phyloP scores from a whole-genome alignment of 1,284 basidiomycete genomes.

The Xerocomus cyaneibrunnescens region DNA sequence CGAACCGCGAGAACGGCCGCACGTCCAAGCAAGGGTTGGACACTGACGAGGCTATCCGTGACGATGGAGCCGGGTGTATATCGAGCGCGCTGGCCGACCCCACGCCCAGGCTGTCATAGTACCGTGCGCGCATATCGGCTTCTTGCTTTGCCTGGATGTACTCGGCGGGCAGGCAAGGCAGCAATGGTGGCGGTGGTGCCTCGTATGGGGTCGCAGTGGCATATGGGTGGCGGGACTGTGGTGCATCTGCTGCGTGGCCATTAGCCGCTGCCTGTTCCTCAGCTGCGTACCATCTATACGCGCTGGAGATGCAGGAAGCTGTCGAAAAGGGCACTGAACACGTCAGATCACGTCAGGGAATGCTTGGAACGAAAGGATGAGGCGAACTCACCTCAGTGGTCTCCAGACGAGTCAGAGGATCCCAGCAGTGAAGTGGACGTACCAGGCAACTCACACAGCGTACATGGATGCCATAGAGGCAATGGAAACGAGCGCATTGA shows the following conservation, averaged over 20 bases:
- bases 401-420: no score
- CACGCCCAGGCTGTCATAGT: slow-evolving; percentile 19
- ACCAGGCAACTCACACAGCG: no score
- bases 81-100: slow-evolving; percentile 20
- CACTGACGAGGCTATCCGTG: slow-evolving; percentile 10
- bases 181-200: slow-evolving; percentile 46
- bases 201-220: slow-evolving; percentile 15
- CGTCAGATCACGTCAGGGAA: no score
- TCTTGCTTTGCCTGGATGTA: slow-evolving; percentile 78
- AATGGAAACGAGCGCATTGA: no score
- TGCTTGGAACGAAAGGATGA: no score
- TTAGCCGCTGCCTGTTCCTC: slow-evolving; percentile 40
- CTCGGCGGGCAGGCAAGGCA: slow-evolving; percentile 68
- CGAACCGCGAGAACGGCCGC: slow-evolving; percentile 47
- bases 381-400: no score
- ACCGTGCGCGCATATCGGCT: slow-evolving; percentile 55
- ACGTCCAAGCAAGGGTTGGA: slow-evolving; percentile 33
- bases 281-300: slow-evolving; percentile 60
- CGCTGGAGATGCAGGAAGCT: no score
- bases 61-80: slow-evolving; percentile 26
- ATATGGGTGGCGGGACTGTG: slow-evolving; percentile 21
- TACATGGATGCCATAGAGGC: no score
- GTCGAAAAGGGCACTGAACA: no score
- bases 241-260: slow-evolving; percentile 12
- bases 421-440: no score